A percentile compares a stretch with the other conserved stretches of the same genome.
Conservation (phyloP, 176 grass and related monocot species). For the Tillandsia leiboldiana region DNA sequence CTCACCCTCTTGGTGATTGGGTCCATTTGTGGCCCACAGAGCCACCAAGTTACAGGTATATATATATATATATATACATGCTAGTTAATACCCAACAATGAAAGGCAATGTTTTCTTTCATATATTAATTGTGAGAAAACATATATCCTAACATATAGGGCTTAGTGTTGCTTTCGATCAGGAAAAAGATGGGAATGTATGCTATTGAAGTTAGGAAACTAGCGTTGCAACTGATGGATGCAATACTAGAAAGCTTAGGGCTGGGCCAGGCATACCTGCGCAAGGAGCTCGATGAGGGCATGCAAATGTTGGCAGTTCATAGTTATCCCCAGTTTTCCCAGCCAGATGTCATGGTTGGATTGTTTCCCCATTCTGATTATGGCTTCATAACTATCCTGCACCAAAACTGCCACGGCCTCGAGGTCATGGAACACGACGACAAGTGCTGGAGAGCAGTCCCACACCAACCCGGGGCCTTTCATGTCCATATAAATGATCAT, state of each 20-base stretch:
- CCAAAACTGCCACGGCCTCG: slow-evolving; percentile 47
- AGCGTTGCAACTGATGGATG: slow-evolving; percentile 33
- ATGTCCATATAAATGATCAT: slow-evolving; percentile 61
- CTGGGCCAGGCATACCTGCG: slow-evolving; percentile 25
- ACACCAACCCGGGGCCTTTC: slow-evolving; percentile 18
- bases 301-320: slow-evolving; percentile 61
- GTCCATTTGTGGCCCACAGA: slow-evolving; percentile 41
- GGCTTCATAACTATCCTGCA: slow-evolving; percentile 70
- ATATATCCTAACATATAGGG: neutral
- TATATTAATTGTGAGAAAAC: no score
- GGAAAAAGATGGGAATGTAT: slow-evolving; percentile 58
- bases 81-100: no score
- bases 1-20: slow-evolving; percentile 55
- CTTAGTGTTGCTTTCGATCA: slow-evolving; percentile 23
- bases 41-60: slow-evolving; percentile 46
- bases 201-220: slow-evolving; percentile 30
- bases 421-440: slow-evolving; percentile 35
- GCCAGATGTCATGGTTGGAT: slow-evolving; percentile 25
- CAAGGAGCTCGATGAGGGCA: slow-evolving; percentile 38
- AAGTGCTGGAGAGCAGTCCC: slow-evolving; percentile 38
- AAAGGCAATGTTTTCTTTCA: no score
- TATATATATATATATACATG: no score
- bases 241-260: slow-evolving; percentile 61
- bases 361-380: slow-evolving; percentile 57
- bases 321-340: slow-evolving; percentile 31